Percentiles rank a stretch among this genome's conserved stretches.
These are phyloP conservation scores for Corniculantispora saksenae DNA, from an alignment of 2,329 filamentous ascomycete genomes.

Conservation along the genomic window DNA sequence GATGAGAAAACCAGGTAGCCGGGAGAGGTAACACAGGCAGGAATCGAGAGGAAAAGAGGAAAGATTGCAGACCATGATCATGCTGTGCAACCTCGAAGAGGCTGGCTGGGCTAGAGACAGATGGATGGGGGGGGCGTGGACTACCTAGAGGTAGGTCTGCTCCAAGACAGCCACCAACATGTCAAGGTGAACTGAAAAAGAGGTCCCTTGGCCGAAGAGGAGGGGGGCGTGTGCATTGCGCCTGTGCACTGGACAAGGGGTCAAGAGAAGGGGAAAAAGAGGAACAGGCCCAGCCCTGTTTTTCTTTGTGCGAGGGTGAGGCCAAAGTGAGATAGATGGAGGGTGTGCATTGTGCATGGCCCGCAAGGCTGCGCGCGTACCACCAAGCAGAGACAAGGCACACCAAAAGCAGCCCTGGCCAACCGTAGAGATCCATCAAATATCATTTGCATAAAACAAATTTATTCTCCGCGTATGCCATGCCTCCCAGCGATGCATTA, in stretches of 20 bases:
- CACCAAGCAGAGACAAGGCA: background rate
- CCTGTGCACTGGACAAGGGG: background rate
- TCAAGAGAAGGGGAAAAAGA: background rate
- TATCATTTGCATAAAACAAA: background rate
- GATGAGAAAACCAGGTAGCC: background rate
- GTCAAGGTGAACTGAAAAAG: background rate
- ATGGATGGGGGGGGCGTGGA: background rate
- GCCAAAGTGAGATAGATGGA: conserved; percentile 2
- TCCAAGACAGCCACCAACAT: background rate
- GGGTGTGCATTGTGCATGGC: background rate
- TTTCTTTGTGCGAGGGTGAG: conserved; percentile 6
- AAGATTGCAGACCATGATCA: background rate
- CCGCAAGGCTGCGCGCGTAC: too few relatives aligned
- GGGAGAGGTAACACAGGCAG: background rate
- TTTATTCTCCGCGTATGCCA: background rate
- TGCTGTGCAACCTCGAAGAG: background rate
- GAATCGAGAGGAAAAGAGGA: background rate
- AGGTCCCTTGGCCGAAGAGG: background rate
- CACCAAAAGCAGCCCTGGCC: background rate
- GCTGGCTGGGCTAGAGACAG: background rate
- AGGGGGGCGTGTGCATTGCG: background rate
- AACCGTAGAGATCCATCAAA: background rate
- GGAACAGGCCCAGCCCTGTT: background rate
- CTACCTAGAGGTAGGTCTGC: background rate
- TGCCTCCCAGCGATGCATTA: background rate